Evolutionary conservation across 2,329 filamentous ascomycete genomes (phyloP).

Genomic region (Exophiala mesophila): DNA sequence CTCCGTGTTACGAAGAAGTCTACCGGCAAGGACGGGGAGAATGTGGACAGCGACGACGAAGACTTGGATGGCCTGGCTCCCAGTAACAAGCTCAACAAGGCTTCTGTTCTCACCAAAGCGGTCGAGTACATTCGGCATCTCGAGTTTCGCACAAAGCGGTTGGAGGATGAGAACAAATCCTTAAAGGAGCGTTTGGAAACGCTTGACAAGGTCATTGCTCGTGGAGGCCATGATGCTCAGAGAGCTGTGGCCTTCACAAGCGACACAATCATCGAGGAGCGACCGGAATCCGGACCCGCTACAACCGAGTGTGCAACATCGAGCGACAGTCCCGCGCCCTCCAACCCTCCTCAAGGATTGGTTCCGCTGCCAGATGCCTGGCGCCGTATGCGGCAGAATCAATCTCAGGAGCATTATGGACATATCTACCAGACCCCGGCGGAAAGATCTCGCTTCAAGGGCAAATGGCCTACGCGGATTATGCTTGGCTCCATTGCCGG

Average conservation of each 20-base stretch:
- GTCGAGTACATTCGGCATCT: slow-evolving; percentile 94
- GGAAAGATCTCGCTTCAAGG: slow-evolving; percentile 42
- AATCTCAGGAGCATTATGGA: slow-evolving; percentile 26
- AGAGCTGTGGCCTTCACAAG: slow-evolving; percentile 26
- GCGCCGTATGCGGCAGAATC: slow-evolving; percentile 37
- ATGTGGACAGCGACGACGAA: slow-evolving; percentile 71
- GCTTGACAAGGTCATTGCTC: slow-evolving; percentile 61
- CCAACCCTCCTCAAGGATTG: slow-evolving; percentile 37
- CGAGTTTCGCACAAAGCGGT: slow-evolving; percentile 79
- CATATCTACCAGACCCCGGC: slow-evolving; percentile 34
- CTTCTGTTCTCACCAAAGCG: slow-evolving; percentile 91
- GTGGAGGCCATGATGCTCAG: slow-evolving; percentile 29
- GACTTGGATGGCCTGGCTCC: slow-evolving; percentile 77
- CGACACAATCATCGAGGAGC: slow-evolving; percentile 24
- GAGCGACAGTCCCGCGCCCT: slow-evolving; percentile 40
- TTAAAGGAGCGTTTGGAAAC: slow-evolving; percentile 78
- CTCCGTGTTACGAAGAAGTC: slow-evolving; percentile 73
- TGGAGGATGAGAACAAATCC: slow-evolving; percentile 73
- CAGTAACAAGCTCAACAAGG: slow-evolving; percentile 94
- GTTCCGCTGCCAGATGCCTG: slow-evolving; percentile 42
- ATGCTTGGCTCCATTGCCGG: slow-evolving; percentile 91
- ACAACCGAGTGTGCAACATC: slow-evolving; percentile 3
- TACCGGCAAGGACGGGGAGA: slow-evolving; percentile 48
- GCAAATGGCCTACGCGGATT: slow-evolving; percentile 62
- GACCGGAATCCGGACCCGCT: neutral